Conservation (phyloP, 192 early-diverging fungal genomes). For the Coemansia sp. region DNA sequence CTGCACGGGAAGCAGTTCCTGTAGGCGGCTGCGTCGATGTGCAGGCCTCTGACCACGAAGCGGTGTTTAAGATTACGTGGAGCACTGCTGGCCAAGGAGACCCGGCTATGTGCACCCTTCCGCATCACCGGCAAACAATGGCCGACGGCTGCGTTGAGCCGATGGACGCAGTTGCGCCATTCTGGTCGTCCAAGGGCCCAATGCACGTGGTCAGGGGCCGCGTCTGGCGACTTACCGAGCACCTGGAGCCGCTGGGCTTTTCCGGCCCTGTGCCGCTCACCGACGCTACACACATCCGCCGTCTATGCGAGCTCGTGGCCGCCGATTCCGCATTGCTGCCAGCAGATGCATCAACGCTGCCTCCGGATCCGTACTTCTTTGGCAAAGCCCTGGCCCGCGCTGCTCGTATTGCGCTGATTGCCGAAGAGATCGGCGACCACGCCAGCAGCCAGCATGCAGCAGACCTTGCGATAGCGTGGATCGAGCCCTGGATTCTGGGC, state of each 20-base stretch:
- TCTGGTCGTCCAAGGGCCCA: conserved; percentile 49
- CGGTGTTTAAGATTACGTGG: conserved; percentile 25
- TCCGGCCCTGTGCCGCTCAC: conserved; percentile 28
- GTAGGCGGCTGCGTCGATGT: conserved; percentile 39
- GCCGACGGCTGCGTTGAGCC: conserved; percentile 1
- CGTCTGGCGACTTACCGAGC: conserved; percentile 44
- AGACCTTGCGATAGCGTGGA: conserved; percentile 21
- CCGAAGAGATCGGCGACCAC: conserved; percentile 44
- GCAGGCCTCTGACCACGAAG: conserved; percentile 1
- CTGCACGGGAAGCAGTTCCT: conserved; percentile 20
- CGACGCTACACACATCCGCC: background rate
- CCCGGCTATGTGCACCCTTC: conserved; percentile 37
- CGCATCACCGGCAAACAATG: conserved; percentile 43
- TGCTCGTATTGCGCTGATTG: conserved; percentile 55
- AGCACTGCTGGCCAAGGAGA: conserved; percentile 9
- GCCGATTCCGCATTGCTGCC: conserved; percentile 25
- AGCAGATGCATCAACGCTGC: conserved; percentile 10
- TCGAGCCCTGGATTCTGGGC: conserved; percentile 41
- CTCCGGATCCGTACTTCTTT: conserved; percentile 57
- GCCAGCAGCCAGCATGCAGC: conserved; percentile 32
- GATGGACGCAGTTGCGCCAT: conserved; percentile 19
- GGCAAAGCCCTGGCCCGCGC: conserved; percentile 56
- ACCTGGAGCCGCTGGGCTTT: conserved; percentile 42
- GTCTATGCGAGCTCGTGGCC: conserved; percentile 29
- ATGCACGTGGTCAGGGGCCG: conserved; percentile 37